Conservation (phyloP, 768 basidiomycete genomes). For the Crepidotus variabilis region DNA sequence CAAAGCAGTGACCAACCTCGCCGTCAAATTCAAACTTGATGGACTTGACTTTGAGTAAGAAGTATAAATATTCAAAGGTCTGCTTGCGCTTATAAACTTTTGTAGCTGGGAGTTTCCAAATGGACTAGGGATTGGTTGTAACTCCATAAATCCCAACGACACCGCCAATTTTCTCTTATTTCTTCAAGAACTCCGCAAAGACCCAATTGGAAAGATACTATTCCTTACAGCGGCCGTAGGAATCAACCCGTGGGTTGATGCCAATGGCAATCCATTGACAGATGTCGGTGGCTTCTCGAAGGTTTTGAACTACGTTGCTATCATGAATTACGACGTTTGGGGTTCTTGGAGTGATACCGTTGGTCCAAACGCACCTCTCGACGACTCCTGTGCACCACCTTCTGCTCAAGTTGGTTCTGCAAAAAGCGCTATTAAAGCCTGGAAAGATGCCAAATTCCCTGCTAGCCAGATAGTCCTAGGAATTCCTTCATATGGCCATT, state of each 20-base stretch:
- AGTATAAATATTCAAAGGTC: neutral
- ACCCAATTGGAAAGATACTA: conserved; percentile 49
- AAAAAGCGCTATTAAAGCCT: conserved; percentile 62
- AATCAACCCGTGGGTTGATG: conserved; percentile 35
- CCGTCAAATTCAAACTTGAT: conserved; percentile 50
- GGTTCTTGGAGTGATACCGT: conserved; percentile 59
- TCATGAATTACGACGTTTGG: conserved; percentile 75
- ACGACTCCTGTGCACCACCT: conserved; percentile 67
- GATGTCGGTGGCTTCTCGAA: conserved; percentile 73
- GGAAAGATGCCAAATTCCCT: conserved; percentile 79
- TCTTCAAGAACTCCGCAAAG: conserved; percentile 64
- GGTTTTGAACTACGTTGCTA: conserved; percentile 49
- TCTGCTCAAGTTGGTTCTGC: conserved; percentile 71
- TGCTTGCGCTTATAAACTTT: neutral
- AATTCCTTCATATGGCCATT: conserved; percentile 81
- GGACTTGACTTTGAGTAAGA: conserved; percentile 55
- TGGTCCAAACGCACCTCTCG: conserved; percentile 88
- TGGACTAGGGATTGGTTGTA: conserved; percentile 67
- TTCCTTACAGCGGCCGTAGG: conserved; percentile 51
- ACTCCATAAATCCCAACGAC: conserved; percentile 58
- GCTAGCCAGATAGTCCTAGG: conserved; percentile 68
- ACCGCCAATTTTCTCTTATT: conserved; percentile 77
- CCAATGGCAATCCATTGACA: conserved; percentile 50
- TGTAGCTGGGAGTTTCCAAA: conserved; percentile 87
- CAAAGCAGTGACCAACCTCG: conserved; percentile 49